A percentile compares a stretch with the other conserved stretches of the same genome.
Evolutionary conservation across 495 filamentous ascomycete genomes (phyloP).

Genomic region (Chaetomium cochliodes): DNA sequence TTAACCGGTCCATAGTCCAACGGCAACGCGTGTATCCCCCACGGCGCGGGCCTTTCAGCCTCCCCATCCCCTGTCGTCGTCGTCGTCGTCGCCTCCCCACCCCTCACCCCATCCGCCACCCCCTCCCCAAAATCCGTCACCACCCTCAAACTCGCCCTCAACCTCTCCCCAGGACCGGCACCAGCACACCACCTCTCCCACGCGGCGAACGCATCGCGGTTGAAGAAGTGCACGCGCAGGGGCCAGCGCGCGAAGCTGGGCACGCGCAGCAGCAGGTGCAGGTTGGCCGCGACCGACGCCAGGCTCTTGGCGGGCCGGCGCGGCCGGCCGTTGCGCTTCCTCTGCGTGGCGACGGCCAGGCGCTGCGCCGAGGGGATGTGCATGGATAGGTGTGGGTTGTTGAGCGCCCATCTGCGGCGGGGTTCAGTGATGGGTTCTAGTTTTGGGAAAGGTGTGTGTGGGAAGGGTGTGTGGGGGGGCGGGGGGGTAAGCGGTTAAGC

Average conservation of each 20-base stretch:
- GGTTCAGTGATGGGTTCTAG: not conserved
- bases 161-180: conserved; percentile 45
- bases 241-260: conserved; percentile 78
- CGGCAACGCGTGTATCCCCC: conserved; percentile 58
- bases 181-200: conserved; percentile 65
- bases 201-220: conserved; percentile 58
- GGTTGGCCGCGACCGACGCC: conserved; percentile 63
- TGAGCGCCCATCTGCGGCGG: conserved; percentile 79
- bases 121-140: conserved; percentile 52
- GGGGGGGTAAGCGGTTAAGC: not conserved
- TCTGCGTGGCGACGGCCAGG: conserved; percentile 41
- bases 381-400: conserved; percentile 70
- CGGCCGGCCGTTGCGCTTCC: conserved; percentile 45
- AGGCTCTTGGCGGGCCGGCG: conserved; percentile 58
- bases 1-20: conserved; percentile 66
- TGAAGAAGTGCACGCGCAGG: conserved; percentile 79
- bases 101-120: not conserved
- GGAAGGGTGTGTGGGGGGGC: no score
- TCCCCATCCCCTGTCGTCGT: not conserved
- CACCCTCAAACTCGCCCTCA: conserved; percentile 54
- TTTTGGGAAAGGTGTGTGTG: no score
- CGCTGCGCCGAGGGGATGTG: conserved; percentile 65
- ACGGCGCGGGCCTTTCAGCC: conserved; percentile 15
- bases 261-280: conserved; percentile 76
- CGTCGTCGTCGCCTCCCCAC: not conserved